Evolutionary conservation across 2,329 filamentous ascomycete species (phyloP).

Genomic region (Fusarium piperis): DNA sequence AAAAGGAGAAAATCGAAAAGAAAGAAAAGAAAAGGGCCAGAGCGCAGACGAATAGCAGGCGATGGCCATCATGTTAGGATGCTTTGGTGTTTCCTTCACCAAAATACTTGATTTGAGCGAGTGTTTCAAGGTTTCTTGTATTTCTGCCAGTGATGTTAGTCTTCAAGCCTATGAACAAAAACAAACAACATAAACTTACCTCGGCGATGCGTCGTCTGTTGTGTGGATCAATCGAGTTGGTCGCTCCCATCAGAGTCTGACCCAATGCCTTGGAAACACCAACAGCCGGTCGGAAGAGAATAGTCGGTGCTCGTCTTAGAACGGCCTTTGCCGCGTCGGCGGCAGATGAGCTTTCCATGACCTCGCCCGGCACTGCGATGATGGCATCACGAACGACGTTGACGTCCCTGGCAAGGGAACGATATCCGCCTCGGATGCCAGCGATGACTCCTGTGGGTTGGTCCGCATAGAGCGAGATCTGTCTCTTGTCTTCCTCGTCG

Average conservation of each 20-base stretch:
- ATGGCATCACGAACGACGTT: conserved; percentile 88
- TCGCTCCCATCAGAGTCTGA: conserved; percentile 89
- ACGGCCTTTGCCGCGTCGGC: conserved; percentile 83
- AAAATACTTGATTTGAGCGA: background rate
- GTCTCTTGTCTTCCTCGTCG: conserved; percentile 76
- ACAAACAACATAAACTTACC: conserved; percentile 68
- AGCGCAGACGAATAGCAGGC: conserved; percentile 3
- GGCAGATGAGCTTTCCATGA: conserved; percentile 86
- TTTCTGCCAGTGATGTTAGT: conserved; percentile 52
- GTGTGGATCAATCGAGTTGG: conserved; percentile 86
- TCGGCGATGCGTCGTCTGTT: conserved; percentile 86
- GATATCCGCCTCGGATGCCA: conserved; percentile 83
- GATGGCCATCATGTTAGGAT: conserved; percentile 19
- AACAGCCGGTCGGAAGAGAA: conserved; percentile 89
- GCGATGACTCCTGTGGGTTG: conserved; percentile 91
- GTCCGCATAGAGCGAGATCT: conserved; percentile 91
- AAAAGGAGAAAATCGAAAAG: conserved; percentile 1
- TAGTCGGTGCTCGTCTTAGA: conserved; percentile 85
- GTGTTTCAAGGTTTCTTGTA: conserved; percentile 56
- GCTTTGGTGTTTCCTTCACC: conserved; percentile 5
- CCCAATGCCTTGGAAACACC: conserved; percentile 90
- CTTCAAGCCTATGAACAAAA: background rate
- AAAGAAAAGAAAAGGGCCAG: background rate
- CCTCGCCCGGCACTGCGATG: conserved; percentile 91
- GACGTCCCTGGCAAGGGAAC: conserved; percentile 87